phyloP scores from a whole-genome alignment of 306 rosid species.

The Vicia faba region DNA sequence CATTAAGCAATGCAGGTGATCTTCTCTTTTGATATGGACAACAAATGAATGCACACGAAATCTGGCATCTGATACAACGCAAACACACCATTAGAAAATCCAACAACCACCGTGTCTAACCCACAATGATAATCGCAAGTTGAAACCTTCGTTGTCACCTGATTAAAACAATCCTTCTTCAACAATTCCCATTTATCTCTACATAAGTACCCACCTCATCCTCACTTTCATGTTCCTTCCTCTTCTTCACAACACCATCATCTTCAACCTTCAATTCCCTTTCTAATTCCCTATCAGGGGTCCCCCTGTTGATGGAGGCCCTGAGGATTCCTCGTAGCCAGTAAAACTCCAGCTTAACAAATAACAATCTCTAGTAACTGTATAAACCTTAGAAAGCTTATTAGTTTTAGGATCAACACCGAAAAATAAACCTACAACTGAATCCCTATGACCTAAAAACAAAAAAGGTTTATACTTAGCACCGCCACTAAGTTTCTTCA shows the following conservation, averaged over 20 bases:
- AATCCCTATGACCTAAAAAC: constrained; percentile 84
- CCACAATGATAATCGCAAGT: constrained; percentile 83
- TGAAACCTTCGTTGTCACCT: constrained; percentile 59
- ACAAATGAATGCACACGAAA: constrained; percentile 77
- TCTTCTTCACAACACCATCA: constrained; percentile 55
- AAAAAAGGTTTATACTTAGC: constrained; percentile 56
- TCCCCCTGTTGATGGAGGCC: constrained; percentile 59
- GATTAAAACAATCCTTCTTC: constrained; percentile 74
- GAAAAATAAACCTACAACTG: constrained; percentile 72
- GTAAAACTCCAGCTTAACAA: constrained; percentile 69
- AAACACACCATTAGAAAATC: constrained; percentile 85
- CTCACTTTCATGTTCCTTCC: constrained; percentile 46
- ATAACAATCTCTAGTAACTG: constrained; percentile 68
- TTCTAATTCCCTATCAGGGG: constrained; percentile 66
- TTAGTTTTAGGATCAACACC: constrained; percentile 63
- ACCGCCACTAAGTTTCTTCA: constrained; percentile 46
- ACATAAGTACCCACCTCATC: constrained; percentile 56
- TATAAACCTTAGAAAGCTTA: constrained; percentile 65
- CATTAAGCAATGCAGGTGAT: constrained; percentile 76
- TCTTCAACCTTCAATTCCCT: too few relatives aligned
- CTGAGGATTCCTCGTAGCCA: constrained; percentile 41
- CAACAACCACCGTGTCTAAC: constrained; percentile 77
- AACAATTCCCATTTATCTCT: constrained; percentile 74
- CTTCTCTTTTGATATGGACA: constrained; percentile 85
- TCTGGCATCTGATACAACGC: constrained; percentile 94